Evolutionary conservation across 257 asterid genomes (phyloP).

Genomic region (Ophiorrhiza pumila): DNA sequence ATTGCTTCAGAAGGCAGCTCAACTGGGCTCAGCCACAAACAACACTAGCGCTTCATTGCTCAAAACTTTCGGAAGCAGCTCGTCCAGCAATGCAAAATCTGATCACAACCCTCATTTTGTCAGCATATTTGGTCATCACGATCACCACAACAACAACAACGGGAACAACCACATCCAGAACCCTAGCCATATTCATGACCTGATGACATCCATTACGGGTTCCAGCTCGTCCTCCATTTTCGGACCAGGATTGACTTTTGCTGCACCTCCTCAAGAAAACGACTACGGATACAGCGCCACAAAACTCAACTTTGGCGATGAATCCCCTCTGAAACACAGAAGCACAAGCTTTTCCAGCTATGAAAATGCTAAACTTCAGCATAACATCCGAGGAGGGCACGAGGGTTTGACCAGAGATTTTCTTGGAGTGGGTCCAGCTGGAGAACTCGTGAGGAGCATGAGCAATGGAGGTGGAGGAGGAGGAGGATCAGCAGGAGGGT

Average conservation of each 20-base stretch:
- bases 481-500: constrained; percentile 24
- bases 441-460: constrained; percentile 56
- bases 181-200: constrained; percentile 30
- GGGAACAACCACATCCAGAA: constrained; percentile 24
- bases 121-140: constrained; percentile 18
- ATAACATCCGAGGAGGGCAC: constrained; percentile 14
- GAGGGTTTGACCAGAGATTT: constrained; percentile 63
- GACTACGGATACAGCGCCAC: constrained; percentile 11
- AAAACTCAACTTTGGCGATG: constrained; percentile 15
- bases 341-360: background rate
- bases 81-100: constrained; percentile 16
- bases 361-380: background rate
- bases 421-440: constrained; percentile 57
- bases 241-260: constrained; percentile 19
- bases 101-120: constrained; percentile 25
- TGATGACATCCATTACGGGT: constrained; percentile 23
- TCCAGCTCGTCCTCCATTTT: constrained; percentile 1
- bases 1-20: constrained; percentile 75
- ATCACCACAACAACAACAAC: constrained; percentile 17
- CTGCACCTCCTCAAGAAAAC: constrained; percentile 9
- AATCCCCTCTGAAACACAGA: constrained; percentile 27
- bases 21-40: constrained; percentile 55
- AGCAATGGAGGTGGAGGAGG: constrained; percentile 24
- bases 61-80: constrained; percentile 45
- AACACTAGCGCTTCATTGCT: constrained; percentile 36